Percentiles rank a stretch among this genome's conserved stretches.
These are phyloP conservation scores for Naumovozyma castellii DNA, from an alignment of 805 yeast genomes.

Conservation along the genomic window DNA sequence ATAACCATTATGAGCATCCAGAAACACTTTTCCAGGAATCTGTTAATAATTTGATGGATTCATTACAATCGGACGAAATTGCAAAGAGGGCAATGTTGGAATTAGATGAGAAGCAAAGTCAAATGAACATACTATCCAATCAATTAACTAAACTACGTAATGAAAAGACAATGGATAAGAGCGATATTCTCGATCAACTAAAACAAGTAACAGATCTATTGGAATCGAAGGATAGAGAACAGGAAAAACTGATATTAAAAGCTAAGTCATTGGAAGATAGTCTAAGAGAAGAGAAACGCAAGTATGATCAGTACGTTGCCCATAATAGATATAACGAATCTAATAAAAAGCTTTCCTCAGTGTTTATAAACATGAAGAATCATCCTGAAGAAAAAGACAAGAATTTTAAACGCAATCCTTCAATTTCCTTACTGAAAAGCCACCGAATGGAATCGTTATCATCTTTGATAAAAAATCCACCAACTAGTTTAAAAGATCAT, in stretches of 20 bases:
- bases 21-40: conserved; percentile 69
- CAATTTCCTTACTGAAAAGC: conserved; percentile 14
- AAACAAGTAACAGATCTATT: conserved; percentile 54
- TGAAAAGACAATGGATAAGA: conserved; percentile 51
- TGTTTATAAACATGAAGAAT: conserved; percentile 13
- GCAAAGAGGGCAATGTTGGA: conserved; percentile 66
- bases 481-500: neutral
- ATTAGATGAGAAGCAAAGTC: conserved; percentile 39
- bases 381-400: neutral
- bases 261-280: conserved; percentile 52
- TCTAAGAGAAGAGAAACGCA: conserved; percentile 19
- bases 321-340: conserved; percentile 11
- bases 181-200: conserved; percentile 46
- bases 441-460: conserved; percentile 18
- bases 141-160: conserved; percentile 51
- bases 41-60: conserved; percentile 59
- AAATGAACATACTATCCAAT: conserved; percentile 46
- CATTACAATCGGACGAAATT: conserved; percentile 76
- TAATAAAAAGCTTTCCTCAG: conserved; percentile 8
- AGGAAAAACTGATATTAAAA: conserved; percentile 46
- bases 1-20: conserved; percentile 33
- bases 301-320: conserved; percentile 12
- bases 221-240: conserved; percentile 45
- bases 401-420: conserved; percentile 2
- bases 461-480: conserved; percentile 3